These are phyloP conservation scores for Pisolithus albus DNA, from an alignment of 768 basidiomycete species.

Conservation along the genomic window DNA sequence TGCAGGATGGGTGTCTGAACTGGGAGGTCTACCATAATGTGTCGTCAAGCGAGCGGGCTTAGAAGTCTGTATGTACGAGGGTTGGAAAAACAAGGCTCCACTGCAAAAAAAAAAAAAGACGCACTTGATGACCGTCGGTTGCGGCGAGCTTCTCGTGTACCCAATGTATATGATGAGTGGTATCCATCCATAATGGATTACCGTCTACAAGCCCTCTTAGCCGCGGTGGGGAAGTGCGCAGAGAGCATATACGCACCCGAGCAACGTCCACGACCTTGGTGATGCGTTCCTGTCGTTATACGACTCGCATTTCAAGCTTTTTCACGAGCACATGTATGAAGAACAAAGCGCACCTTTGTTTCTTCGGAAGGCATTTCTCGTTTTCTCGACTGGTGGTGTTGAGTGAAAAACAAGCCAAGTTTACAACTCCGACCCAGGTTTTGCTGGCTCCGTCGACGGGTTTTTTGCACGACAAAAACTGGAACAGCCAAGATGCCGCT, in stretches of 20 bases:
- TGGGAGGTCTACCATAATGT: not conserved
- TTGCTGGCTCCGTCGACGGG: slow-evolving; percentile 6
- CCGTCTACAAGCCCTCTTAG: slow-evolving; percentile 46
- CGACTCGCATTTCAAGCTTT: not conserved
- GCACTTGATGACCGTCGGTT: slow-evolving; percentile 92
- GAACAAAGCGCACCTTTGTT: slow-evolving; percentile 55
- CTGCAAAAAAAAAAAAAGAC: slow-evolving; percentile 26
- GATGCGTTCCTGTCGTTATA: slow-evolving; percentile 61
- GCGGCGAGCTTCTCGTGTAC: slow-evolving; percentile 86
- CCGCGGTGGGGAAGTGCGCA: not conserved
- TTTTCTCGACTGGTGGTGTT: slow-evolving; percentile 1
- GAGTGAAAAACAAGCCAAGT: not conserved
- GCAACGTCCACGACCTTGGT: slow-evolving; percentile 73
- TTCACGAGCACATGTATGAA: not conserved
- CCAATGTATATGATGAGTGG: slow-evolving; percentile 95
- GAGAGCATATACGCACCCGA: slow-evolving; percentile 48
- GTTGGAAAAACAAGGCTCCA: not conserved
- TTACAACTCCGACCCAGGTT: slow-evolving; percentile 28
- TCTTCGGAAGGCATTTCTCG: slow-evolving; percentile 79
- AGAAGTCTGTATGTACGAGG: slow-evolving; percentile 63
- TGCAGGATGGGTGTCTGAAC: slow-evolving; percentile 10
- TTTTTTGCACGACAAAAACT: not conserved
- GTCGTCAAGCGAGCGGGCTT: slow-evolving; percentile 77
- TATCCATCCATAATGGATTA: slow-evolving; percentile 94
- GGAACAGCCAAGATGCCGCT: slow-evolving; percentile 36